Percentiles rank a stretch among this genome's conserved stretches.
phyloP scores from a whole-genome alignment of 1,139 yeast species.

The Hansenula lynferdii region DNA sequence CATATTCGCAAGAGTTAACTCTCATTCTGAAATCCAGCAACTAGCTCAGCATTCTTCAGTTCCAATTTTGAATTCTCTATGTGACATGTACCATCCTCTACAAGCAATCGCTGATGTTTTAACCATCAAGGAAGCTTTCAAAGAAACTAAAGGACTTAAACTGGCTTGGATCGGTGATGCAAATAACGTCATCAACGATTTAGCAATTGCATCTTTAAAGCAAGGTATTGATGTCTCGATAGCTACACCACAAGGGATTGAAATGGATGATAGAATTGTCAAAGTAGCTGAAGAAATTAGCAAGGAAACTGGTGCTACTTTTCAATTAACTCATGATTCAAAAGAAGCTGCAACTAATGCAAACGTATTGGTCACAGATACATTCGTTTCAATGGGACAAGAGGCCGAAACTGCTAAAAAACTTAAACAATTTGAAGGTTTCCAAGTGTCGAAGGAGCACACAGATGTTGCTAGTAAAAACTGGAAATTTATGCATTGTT shows the following conservation, averaged over 20 bases:
- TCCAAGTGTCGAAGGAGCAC: slow-evolving; percentile 72
- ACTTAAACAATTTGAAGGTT: slow-evolving; percentile 77
- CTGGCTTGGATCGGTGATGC: slow-evolving; percentile 97
- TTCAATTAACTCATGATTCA: slow-evolving; percentile 73
- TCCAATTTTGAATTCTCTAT: slow-evolving; percentile 89
- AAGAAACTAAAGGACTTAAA: slow-evolving; percentile 46
- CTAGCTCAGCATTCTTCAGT: slow-evolving; percentile 73
- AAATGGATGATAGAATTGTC: slow-evolving; percentile 55
- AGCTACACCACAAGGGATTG: slow-evolving; percentile 75
- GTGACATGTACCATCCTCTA: slow-evolving; percentile 90
- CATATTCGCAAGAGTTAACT: slow-evolving; percentile 91
- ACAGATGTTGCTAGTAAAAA: slow-evolving; percentile 52
- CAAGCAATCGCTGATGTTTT: slow-evolving; percentile 91
- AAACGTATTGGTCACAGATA: slow-evolving; percentile 88
- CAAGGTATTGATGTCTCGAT: slow-evolving; percentile 79
- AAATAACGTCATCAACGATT: slow-evolving; percentile 90
- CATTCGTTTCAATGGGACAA: slow-evolving; percentile 98
- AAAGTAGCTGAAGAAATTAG: slow-evolving; percentile 52
- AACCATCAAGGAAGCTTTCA: slow-evolving; percentile 79
- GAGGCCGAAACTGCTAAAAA: slow-evolving; percentile 72
- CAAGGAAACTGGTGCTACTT: slow-evolving; percentile 44
- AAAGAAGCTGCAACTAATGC: slow-evolving; percentile 65
- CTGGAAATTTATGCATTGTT: slow-evolving; percentile 96
- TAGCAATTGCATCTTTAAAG: slow-evolving; percentile 86
- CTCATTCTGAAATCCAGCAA: slow-evolving; percentile 76